Evolutionary conservation across 2,329 filamentous ascomycete species (phyloP), one percentile per base, ranked within the genome.

Genomic region (Ophidiomyces ophidiicola): DNA sequence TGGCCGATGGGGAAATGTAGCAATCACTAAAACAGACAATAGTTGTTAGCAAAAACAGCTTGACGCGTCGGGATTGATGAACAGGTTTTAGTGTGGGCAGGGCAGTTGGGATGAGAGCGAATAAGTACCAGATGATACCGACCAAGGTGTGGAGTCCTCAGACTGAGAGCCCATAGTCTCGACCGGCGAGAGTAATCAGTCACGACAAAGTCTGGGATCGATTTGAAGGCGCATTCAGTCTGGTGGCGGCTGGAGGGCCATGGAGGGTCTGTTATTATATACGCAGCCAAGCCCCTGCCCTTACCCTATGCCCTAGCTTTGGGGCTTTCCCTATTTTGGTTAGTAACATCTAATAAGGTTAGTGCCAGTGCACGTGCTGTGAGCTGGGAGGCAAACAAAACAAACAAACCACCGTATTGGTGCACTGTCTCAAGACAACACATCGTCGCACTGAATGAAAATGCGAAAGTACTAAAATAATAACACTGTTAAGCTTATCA

Each of bases 1-100:
- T 2, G 73, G 74, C n/a, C 70, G 72, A 44, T 71, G 69, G 19
- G 72, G 66, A 32, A 92, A 70, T 2, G 72, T 71, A 7, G 72
- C 68, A 19, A 90, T 68, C 20, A 82, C 83, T 73, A 48, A 38
- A 31, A 40, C 41, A 28, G 7, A 36, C 18, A 25, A 32, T 38
- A 19, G 39, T 21, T 34, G 33, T 38, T 28, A 17, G 10, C 4
- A 36, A 25, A n/a, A n/a, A n/a, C n/a, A n/a, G 36, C 39, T n/a
- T n/a, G 7, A n/a, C 8, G 4, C 8, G 11, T 3, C 6, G 31
- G 26, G 26, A 7, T 30, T 14, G 28, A 21, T 23, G 2, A 11
- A 21, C 4, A 14, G 17, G 28, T 14, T 14, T 30, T 14, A 15
- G 3, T 6, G 12, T 6, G 3, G 45, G 43, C 44, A 24, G 14